Percentiles rank a stretch among this genome's conserved stretches.
phyloP scores from a whole-genome alignment of 495 filamentous ascomycete species.

The Penicillium ochrochloron region DNA sequence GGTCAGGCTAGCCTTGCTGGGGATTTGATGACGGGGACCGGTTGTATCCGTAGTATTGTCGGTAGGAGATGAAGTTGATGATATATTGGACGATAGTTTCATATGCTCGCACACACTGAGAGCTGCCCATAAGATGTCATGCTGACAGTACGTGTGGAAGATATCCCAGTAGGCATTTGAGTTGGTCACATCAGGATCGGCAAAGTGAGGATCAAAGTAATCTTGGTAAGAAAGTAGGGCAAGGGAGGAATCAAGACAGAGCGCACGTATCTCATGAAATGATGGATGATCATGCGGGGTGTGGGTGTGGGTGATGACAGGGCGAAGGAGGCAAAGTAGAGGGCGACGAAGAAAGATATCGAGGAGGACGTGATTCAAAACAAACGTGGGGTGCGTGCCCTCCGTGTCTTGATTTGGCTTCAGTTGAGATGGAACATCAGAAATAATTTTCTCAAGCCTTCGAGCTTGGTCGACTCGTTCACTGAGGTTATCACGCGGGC shows the following conservation, averaged over 20 bases:
- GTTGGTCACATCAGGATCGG: slow-evolving; percentile 23
- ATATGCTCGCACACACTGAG: slow-evolving; percentile 34
- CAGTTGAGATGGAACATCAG: slow-evolving; percentile 13
- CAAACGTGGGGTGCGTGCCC: not conserved
- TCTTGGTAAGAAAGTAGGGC: slow-evolving; percentile 34
- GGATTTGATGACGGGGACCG: not conserved
- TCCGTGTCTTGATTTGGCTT: slow-evolving; percentile 11
- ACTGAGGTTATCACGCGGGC: slow-evolving; percentile 11
- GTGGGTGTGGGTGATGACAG: slow-evolving; percentile 16
- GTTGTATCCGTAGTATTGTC: not conserved
- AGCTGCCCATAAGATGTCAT: slow-evolving; percentile 32
- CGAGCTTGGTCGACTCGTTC: slow-evolving; percentile 21
- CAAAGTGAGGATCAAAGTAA: slow-evolving; percentile 31
- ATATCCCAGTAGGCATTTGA: slow-evolving; percentile 30
- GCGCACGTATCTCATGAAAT: slow-evolving; percentile 20
- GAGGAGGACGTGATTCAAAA: slow-evolving; percentile 26
- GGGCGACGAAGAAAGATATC: slow-evolving; percentile 31
- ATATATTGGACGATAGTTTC: slow-evolving; percentile 10
- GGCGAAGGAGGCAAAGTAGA: slow-evolving; percentile 32
- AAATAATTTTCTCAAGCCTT: slow-evolving; percentile 22
- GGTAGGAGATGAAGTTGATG: not conserved
- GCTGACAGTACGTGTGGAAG: slow-evolving; percentile 31
- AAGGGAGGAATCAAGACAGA: slow-evolving; percentile 29
- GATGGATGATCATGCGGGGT: slow-evolving; percentile 3
- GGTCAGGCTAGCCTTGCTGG: slow-evolving; percentile 29